phyloP scores from a whole-genome alignment of 306 rosid species.

The Pueraria montana region DNA sequence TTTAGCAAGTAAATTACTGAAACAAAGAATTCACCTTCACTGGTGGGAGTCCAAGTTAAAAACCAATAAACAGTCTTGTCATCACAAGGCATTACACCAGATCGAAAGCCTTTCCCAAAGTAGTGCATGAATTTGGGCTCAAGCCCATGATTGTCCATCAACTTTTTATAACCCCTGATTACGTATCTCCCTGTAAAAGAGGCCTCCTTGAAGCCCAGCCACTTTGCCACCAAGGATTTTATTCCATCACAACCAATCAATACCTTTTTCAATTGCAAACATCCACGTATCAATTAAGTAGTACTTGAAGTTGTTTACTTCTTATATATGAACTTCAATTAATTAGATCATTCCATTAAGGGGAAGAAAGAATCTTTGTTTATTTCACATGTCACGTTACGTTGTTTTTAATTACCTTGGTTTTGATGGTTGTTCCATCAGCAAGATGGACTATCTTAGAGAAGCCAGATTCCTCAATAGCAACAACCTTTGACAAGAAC shows the following conservation, averaged over 20 bases:
- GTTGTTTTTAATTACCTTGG: conserved; percentile 56
- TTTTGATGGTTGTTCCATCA: conserved; percentile 65
- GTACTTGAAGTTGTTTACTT: neutral
- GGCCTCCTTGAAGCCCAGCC: conserved; percentile 68
- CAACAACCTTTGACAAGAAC: conserved; percentile 68
- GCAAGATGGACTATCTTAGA: conserved; percentile 73
- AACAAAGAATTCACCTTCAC: conserved; percentile 55
- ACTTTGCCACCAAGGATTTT: conserved; percentile 73
- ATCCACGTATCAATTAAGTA: neutral
- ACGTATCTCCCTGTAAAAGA: conserved; percentile 59
- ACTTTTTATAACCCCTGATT: conserved; percentile 57
- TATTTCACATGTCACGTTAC: neutral
- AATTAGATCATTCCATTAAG: neutral
- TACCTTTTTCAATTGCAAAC: conserved; percentile 53
- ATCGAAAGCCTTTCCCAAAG: conserved; percentile 66
- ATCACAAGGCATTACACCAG: conserved; percentile 60
- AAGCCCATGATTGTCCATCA: conserved; percentile 47
- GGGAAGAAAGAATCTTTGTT: neutral
- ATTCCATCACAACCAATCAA: conserved; percentile 84
- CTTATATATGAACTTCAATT: neutral
- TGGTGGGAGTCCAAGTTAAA: conserved; percentile 66
- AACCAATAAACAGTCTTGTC: conserved; percentile 63
- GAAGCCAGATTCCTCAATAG: conserved; percentile 65
- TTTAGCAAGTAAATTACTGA: neutral
- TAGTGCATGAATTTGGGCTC: conserved; percentile 54